phyloP scores from a whole-genome alignment of 306 rosid genomes.

The Dryas octopetala region DNA sequence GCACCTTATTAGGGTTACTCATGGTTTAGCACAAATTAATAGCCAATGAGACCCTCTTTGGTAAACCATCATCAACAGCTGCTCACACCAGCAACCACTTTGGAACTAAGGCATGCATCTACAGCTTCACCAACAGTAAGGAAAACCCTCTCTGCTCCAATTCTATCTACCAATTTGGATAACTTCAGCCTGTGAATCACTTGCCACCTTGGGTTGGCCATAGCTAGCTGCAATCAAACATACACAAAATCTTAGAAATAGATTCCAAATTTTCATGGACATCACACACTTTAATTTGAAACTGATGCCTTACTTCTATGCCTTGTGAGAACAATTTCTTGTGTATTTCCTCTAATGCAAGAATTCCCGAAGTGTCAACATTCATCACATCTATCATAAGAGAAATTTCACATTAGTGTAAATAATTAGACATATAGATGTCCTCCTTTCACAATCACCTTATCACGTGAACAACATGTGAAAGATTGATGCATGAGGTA shows the following conservation, averaged over 20 bases:
- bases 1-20: not conserved
- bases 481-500: not conserved
- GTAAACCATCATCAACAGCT: slow-evolving; percentile 16
- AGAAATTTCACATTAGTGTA: not conserved
- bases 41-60: not conserved
- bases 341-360: slow-evolving; percentile 69
- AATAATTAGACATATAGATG: not conserved
- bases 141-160: slow-evolving; percentile 66
- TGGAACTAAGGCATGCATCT: slow-evolving; percentile 51
- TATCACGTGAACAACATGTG: not conserved
- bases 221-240: slow-evolving; percentile 54
- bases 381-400: slow-evolving; percentile 53
- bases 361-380: slow-evolving; percentile 81
- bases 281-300: not conserved
- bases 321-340: slow-evolving; percentile 52
- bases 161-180: slow-evolving; percentile 66
- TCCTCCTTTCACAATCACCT: not conserved
- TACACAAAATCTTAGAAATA: not conserved
- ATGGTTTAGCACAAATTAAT: not conserved
- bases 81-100: slow-evolving; percentile 20
- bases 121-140: slow-evolving; percentile 72
- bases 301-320: slow-evolving; percentile 41
- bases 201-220: slow-evolving; percentile 77
- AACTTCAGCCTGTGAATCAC: slow-evolving; percentile 79
- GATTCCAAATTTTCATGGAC: not conserved